Evolutionary conservation across 352 stramenopile species (phyloP).

Genomic region (Globisporangium carolinianum): DNA sequence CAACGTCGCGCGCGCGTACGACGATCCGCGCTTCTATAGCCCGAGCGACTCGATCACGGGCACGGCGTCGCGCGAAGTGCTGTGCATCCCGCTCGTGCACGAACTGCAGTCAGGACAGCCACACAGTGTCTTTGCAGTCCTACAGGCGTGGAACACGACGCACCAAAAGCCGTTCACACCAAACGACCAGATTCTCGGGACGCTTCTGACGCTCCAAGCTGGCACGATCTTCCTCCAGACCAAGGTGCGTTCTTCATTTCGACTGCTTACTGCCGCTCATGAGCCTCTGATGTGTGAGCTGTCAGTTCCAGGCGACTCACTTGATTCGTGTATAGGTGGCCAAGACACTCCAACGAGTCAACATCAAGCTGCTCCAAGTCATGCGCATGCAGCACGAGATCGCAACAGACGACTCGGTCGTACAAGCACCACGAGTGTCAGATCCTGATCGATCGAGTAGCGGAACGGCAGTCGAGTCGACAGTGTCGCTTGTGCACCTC

Average conservation of each 20-base stretch:
- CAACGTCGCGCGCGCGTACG: constrained; percentile 58
- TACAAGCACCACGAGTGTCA: background rate
- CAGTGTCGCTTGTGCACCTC: constrained; percentile 37
- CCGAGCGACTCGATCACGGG: constrained; percentile 62
- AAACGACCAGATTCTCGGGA: constrained; percentile 71
- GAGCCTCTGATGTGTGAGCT: background rate
- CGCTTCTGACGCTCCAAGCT: constrained; percentile 49
- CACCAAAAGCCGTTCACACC: constrained; percentile 62
- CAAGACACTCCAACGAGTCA: constrained; percentile 47
- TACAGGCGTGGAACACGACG: constrained; percentile 67
- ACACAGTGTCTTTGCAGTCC: constrained; percentile 45
- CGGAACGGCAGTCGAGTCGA: background rate
- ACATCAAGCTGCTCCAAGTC: constrained; percentile 53
- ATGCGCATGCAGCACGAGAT: constrained; percentile 39
- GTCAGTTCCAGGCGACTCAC: too few relatives aligned
- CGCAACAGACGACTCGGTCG: constrained; percentile 6
- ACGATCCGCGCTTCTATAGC: constrained; percentile 72
- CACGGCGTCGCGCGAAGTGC: constrained; percentile 45
- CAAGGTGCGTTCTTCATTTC: constrained; percentile 7
- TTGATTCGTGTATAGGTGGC: constrained; percentile 8
- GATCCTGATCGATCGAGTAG: background rate
- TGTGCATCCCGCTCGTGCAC: constrained; percentile 61
- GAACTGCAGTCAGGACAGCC: constrained; percentile 30
- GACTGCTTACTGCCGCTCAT: background rate
- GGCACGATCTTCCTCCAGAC: constrained; percentile 52